phyloP scores from a whole-genome alignment of 257 asterid species.

The Scutellaria baicalensis region DNA sequence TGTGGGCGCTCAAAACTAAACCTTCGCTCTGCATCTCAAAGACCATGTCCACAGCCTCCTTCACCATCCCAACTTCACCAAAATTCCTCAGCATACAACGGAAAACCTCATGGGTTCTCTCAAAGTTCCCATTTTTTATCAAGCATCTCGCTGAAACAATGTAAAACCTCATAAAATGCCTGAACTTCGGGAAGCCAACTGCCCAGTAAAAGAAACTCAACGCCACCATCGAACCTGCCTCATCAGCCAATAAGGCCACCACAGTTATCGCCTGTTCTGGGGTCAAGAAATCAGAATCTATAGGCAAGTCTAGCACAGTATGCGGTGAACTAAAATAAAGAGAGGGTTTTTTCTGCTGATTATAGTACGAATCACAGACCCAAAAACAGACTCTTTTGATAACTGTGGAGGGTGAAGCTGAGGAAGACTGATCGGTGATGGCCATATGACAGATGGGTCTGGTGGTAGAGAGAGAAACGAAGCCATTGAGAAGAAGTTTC shows the following conservation, averaged over 20 bases:
- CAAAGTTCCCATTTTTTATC: slow-evolving; percentile 66
- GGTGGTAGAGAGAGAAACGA: slow-evolving; percentile 14
- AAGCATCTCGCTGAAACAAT: slow-evolving; percentile 60
- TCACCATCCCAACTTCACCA: slow-evolving; percentile 62
- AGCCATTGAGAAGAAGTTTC: slow-evolving; percentile 21
- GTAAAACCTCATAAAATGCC: slow-evolving; percentile 77
- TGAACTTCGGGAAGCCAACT: slow-evolving; percentile 40
- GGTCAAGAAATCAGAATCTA: slow-evolving; percentile 48
- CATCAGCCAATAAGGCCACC: slow-evolving; percentile 79
- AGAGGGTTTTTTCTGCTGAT: slow-evolving; percentile 36
- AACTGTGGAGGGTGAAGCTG: slow-evolving; percentile 40
- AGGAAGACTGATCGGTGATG: slow-evolving; percentile 5
- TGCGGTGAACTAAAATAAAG: slow-evolving; percentile 24
- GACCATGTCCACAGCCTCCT: slow-evolving; percentile 80
- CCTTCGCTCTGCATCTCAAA: slow-evolving; percentile 84
- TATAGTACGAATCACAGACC: slow-evolving; percentile 58
- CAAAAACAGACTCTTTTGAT: slow-evolving; percentile 58
- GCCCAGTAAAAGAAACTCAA: slow-evolving; percentile 88
- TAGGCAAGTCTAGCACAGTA: slow-evolving; percentile 41
- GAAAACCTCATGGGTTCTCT: slow-evolving; percentile 68
- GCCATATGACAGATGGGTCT: slow-evolving; percentile 25
- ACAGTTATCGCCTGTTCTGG: slow-evolving; percentile 77
- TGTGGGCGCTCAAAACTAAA: slow-evolving; percentile 50
- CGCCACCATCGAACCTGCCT: slow-evolving; percentile 85
- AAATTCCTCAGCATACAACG: slow-evolving; percentile 75